Base-by-base conservation (phyloP, 495 filamentous ascomycete genomes). In the Penicillium dipodomyicola region DNA sequence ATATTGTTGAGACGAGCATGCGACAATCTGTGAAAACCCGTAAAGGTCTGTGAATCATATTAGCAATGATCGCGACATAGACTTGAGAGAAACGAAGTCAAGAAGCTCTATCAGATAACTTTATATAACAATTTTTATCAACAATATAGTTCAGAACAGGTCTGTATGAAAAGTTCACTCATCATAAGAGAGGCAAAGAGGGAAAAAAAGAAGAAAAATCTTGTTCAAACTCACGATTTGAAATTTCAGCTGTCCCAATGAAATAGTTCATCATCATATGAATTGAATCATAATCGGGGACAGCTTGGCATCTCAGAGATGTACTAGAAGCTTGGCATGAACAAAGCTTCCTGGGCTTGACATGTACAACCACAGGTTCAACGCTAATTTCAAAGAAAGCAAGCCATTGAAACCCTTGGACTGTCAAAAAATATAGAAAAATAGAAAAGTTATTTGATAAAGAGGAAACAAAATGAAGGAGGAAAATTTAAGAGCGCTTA, bases 121-220 rank as follows among this genome's bases (percentile, higher is more conserved):
- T 80, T 80, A 69, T 69, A 76, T 33, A 33, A 33, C 67, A 62
- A 76, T 70, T 68, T 65, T 61, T 63, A 65, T 80, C 77, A 71
- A 71, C 77, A 80, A 63, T 46, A 60, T 60, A 52, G 55, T 74
- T 81, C 76, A 73, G 79, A 82, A 81, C 78, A 82, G 77, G 77
- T 81, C 76, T 82, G 79, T 82, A 77, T 76, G 72, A 76, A 79
- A 73, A 72, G 55, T 65, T 55, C 76, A 68, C 71, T 82, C 79
- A 80, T 81, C 78, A 81, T 77, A 51, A 58, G 57, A 72, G 65
- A 39, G 44, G 44, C 43, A 35, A 23, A 23, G 22, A 4, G 22
- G 22, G 37, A 37, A 45, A 35, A 17, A 33, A 37, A 39, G 25
- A 20, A 43, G 22, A 49, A 23, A 19, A 39, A 37, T 10, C 20